phyloP scores from a whole-genome alignment of 192 early-diverging fungal genomes.

The Chytriomyces sp. region DNA sequence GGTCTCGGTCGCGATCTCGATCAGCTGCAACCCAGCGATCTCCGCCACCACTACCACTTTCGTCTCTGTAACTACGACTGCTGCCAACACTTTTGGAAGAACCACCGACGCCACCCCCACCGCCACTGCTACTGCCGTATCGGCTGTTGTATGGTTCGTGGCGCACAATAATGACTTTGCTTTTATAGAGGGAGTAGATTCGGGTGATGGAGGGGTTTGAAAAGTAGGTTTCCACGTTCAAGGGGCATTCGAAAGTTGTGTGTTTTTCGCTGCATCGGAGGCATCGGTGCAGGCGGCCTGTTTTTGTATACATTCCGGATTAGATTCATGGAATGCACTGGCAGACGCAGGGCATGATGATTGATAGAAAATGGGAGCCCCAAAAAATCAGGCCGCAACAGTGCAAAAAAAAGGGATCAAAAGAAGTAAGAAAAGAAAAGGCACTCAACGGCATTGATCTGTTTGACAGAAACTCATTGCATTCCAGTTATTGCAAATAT shows the following conservation, averaged over 20 bases:
- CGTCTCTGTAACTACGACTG: too few relatives aligned
- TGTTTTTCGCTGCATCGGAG: conserved; percentile 34
- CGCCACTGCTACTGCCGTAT: background rate
- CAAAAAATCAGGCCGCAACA: too few relatives aligned
- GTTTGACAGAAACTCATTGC: conserved; percentile 36
- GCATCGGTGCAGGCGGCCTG: conserved; percentile 26
- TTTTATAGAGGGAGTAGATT: conserved; percentile 19
- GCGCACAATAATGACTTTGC: conserved; percentile 33
- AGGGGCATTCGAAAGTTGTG: conserved; percentile 34
- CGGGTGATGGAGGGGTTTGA: conserved; percentile 25
- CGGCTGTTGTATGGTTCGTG: conserved; percentile 31
- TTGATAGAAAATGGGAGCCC: background rate
- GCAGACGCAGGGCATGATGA: background rate
- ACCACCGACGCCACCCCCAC: background rate
- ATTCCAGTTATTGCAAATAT: conserved; percentile 36
- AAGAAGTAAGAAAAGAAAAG: background rate
- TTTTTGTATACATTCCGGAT: too few relatives aligned
- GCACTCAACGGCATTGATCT: conserved; percentile 31
- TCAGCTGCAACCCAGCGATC: background rate
- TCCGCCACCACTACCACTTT: background rate
- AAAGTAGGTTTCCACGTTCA: conserved; percentile 11
- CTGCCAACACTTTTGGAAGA: too few relatives aligned
- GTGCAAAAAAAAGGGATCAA: background rate
- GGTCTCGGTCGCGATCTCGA: conserved; percentile 1
- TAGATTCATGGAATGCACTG: too few relatives aligned